These are phyloP conservation scores for Lecanicillium sp. DNA, from an alignment of 2,329 filamentous ascomycete genomes.

Conservation along the genomic window DNA sequence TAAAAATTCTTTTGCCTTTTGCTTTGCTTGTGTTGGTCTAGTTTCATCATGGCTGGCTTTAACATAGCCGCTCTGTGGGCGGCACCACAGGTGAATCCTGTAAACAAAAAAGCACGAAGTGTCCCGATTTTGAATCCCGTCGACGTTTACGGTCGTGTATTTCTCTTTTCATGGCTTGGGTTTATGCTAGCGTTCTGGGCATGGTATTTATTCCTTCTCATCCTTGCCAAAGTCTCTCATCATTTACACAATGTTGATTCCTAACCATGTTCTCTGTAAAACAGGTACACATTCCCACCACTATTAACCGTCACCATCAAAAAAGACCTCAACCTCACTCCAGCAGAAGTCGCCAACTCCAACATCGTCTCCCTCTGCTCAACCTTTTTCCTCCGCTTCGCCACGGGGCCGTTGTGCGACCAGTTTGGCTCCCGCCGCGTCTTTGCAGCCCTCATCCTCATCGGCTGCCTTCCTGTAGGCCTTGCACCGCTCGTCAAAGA, in stretches of 20 bases:
- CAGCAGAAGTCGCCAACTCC: slow-evolving; percentile 72
- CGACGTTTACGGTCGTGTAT: slow-evolving; percentile 75
- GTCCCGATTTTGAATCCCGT: slow-evolving; percentile 72
- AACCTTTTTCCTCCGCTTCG: slow-evolving; percentile 64
- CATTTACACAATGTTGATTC: too few relatives aligned
- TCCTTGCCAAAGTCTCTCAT: too few relatives aligned
- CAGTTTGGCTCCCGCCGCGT: slow-evolving; percentile 71
- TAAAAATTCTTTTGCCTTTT: too few relatives aligned
- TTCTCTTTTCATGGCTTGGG: slow-evolving; percentile 82
- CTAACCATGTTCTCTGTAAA: too few relatives aligned
- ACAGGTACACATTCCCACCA: slow-evolving; percentile 76
- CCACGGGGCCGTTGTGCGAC: slow-evolving; percentile 81
- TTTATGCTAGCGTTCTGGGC: slow-evolving; percentile 86
- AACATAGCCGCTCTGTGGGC: slow-evolving; percentile 22
- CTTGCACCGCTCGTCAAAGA: slow-evolving; percentile 70
- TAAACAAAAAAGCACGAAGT: slow-evolving; percentile 74
- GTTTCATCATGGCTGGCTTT: slow-evolving; percentile 18
- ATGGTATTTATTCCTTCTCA: slow-evolving; percentile 41
- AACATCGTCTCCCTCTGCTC: slow-evolving; percentile 74
- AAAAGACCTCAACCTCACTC: slow-evolving; percentile 63
- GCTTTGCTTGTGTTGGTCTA: too few relatives aligned
- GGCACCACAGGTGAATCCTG: slow-evolving; percentile 67
- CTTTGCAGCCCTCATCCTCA: slow-evolving; percentile 68
- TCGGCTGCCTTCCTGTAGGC: slow-evolving; percentile 72
- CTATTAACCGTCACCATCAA: slow-evolving; percentile 71